Evolutionary conservation across 371 early-diverging fungal genomes (phyloP).

Genomic region (Entomophthora muscae): DNA sequence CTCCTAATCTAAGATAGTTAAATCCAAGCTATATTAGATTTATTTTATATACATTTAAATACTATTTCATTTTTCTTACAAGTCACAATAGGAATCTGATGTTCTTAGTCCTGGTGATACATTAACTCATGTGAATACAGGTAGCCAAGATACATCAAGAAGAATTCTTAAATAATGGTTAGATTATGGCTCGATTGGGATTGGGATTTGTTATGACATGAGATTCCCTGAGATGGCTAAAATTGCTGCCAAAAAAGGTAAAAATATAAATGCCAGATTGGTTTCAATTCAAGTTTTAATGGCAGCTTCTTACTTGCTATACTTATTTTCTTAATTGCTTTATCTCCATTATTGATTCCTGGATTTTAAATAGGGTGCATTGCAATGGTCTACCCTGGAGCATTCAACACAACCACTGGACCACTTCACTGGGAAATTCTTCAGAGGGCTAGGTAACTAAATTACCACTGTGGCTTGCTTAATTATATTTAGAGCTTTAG

Average conservation of each 20-base stretch:
- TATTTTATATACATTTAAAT: too few species aligned
- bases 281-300: background rate
- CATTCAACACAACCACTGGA: constrained; percentile 89
- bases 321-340: background rate
- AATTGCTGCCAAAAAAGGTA: constrained; percentile 68
- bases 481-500: constrained; percentile 25
- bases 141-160: too few species aligned
- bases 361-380: constrained; percentile 35
- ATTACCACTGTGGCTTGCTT: background rate
- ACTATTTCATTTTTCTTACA: too few species aligned
- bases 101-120: constrained; percentile 53
- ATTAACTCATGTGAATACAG: constrained; percentile 60
- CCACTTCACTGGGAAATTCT: constrained; percentile 90
- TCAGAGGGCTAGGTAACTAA: constrained; percentile 56
- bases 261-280: background rate
- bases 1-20: too few species aligned
- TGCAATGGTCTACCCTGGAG: constrained; percentile 92
- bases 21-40: too few species aligned
- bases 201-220: constrained; percentile 94
- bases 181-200: constrained; percentile 70
- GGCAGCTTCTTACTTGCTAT: background rate
- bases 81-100: constrained; percentile 79
- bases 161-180: too few species aligned
- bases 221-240: constrained; percentile 88
- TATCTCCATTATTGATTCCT: background rate